Base-by-base conservation (phyloP, 1,284 basidiomycete species). In the Heterobasidion parviporum region DNA sequence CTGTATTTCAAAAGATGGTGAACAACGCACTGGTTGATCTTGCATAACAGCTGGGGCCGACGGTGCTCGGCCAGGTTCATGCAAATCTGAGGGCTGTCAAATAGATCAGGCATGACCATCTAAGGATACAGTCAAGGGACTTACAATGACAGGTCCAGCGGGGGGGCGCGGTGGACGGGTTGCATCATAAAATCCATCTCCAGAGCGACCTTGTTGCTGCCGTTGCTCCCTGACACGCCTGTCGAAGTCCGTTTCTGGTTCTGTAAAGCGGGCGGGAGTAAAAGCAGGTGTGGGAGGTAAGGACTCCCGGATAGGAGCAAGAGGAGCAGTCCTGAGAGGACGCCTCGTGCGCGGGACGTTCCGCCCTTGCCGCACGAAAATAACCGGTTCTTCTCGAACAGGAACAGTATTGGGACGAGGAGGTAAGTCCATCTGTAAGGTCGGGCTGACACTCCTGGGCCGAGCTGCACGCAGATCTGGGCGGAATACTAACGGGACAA, bases 401-500 rank as follows among this genome's bases (percentile, higher is more conserved):
- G 71, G 69, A 12, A 67, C 63, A 1, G 70, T 66, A 15, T 57
- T 54, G 0, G 69, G 60, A 7, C 72, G 63, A 10, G 59, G 57
- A 6, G 68, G 65, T 7, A 68, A 36, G 20, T 67, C 66, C 1
- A 61, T 59, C 53, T 66, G 67, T 32, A 68, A 65, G 1, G 69
- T 65, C 0, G 74, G 79, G 55, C 76, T 80, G 4, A 71, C 63
- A 52, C 78, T 79, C 35, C 77, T 72, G 32, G 74, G 76, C 43
- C 79, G 67, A 3, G 68, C 60, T 26, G 65, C 68, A 60, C 68
- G 65, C 45, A 68, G 75, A 63, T 64, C 70, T 15, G 80, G 82
- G 45, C 76, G 76, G 61, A 82, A 84, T 2, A 71, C 67, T 54
- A 87, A 77, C 0, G 78, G 78, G 2, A 78, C 71, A 6, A 86